Evolutionary conservation across 805 yeast genomes (phyloP).

Genomic region (Wickerhamomyces xylosicus): DNA sequence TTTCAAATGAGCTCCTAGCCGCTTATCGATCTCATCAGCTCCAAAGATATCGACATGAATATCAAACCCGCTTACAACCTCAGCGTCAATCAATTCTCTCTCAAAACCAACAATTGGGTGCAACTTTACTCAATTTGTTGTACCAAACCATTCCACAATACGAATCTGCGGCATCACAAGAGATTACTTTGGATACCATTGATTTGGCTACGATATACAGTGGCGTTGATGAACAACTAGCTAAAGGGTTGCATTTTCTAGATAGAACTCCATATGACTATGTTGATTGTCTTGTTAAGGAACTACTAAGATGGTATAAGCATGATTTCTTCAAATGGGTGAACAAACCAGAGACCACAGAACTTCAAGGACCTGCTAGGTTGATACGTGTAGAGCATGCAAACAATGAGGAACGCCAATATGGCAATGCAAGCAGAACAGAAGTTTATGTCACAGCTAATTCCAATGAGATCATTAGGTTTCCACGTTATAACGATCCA

Average conservation of each 20-base stretch:
- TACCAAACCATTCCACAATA: constrained; percentile 5
- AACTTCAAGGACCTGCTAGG: constrained; percentile 32
- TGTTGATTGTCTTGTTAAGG: constrained; percentile 49
- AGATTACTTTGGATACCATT: constrained; percentile 46
- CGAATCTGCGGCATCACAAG: constrained; percentile 12
- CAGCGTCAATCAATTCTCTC: background rate
- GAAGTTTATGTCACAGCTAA: constrained; percentile 43
- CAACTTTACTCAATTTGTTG: background rate
- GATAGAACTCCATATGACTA: constrained; percentile 25
- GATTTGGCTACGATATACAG: constrained; percentile 49
- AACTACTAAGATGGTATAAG: constrained; percentile 60
- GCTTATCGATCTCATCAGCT: background rate
- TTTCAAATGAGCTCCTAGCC: background rate
- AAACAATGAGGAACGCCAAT: constrained; percentile 28
- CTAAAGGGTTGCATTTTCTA: constrained; percentile 18
- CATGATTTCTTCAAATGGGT: constrained; percentile 79
- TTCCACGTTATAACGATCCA: constrained; percentile 73
- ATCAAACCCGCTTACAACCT: background rate
- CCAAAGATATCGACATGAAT: too few species aligned
- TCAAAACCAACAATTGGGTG: background rate
- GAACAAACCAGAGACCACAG: constrained; percentile 53
- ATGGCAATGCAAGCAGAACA: constrained; percentile 41
- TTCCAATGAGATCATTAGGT: constrained; percentile 27
- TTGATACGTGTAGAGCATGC: constrained; percentile 32
- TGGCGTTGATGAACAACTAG: constrained; percentile 45